Percentiles rank a stretch among this genome's conserved stretches.
phyloP scores from a whole-genome alignment of 208 protist species.

The Trypanosoma boissoni region DNA sequence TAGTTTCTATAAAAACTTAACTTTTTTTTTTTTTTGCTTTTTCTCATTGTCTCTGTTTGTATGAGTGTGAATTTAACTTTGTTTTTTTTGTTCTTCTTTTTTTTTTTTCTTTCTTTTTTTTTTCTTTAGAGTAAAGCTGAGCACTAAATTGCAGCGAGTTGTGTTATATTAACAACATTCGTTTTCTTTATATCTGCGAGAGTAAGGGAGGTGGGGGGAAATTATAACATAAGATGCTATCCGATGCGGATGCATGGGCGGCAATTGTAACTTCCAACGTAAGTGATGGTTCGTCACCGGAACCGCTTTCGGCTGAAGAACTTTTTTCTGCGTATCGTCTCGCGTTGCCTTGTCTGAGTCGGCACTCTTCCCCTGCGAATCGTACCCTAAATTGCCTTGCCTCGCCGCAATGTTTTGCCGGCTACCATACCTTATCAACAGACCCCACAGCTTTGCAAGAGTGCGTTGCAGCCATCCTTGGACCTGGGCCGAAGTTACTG shows the following conservation, averaged over 20 bases:
- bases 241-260: conserved; percentile 35
- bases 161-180: too few relatives aligned
- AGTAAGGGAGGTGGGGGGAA: too few relatives aligned
- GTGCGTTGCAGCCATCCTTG: conserved; percentile 32
- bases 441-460: conserved; percentile 31
- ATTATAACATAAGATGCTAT: not conserved
- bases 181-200: too few relatives aligned
- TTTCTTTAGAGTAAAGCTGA: conserved; percentile 2
- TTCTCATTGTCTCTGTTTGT: not conserved
- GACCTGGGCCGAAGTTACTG: conserved; percentile 39
- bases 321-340: conserved; percentile 47
- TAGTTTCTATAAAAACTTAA: not conserved
- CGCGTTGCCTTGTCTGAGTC: conserved; percentile 32
- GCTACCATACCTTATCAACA: conserved; percentile 34
- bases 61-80: too few relatives aligned
- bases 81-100: conserved; percentile 9
- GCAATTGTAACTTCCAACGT: conserved; percentile 27
- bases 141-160: too few relatives aligned
- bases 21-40: conserved; percentile 6
- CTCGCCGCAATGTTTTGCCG: conserved; percentile 52
- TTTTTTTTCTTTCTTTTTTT: conserved; percentile 17
- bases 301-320: not conserved
- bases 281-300: not conserved
- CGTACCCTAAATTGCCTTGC: conserved; percentile 38
- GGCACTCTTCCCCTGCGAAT: conserved; percentile 15